A percentile compares a stretch with the other conserved stretches of the same genome.
Conservation (phyloP, 768 basidiomycete genomes). For the Kwoniella shandongensis region DNA sequence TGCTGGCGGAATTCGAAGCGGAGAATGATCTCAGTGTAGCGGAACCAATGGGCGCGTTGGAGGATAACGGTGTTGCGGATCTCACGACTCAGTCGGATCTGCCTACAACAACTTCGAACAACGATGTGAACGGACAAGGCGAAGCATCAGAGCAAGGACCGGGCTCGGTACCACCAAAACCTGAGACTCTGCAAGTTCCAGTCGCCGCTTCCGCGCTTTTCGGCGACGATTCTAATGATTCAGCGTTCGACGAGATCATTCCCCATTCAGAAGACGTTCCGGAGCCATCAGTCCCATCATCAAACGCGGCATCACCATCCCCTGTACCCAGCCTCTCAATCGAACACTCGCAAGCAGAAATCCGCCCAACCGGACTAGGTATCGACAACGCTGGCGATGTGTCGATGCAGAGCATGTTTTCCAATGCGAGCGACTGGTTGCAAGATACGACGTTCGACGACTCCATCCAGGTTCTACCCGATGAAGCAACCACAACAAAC, state of each 20-base stretch:
- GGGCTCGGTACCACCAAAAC: not conserved
- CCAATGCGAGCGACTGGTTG: constrained; percentile 38
- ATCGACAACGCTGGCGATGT: constrained; percentile 23
- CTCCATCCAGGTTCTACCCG: constrained; percentile 3
- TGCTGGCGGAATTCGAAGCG: constrained; percentile 41
- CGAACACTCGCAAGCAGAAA: constrained; percentile 19
- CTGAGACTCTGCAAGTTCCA: constrained; percentile 8
- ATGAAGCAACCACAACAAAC: not conserved
- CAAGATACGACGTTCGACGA: constrained; percentile 38
- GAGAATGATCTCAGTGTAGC: constrained; percentile 3
- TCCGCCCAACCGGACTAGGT: constrained; percentile 10
- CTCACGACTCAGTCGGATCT: no score
- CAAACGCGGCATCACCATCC: constrained; percentile 16
- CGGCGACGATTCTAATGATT: constrained; percentile 21
- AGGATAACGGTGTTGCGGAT: not conserved
- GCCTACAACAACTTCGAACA: not conserved
- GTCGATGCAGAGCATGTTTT: constrained; percentile 28
- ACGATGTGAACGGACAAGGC: no score
- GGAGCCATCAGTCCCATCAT: not conserved
- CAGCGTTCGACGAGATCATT: constrained; percentile 24
- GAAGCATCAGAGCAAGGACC: no score
- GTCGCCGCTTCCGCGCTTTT: constrained; percentile 20
- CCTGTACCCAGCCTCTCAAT: constrained; percentile 23
- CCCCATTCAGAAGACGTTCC: constrained; percentile 1
- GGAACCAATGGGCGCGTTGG: constrained; percentile 4